A percentile compares a stretch with the other conserved stretches of the same genome.
phyloP scores from a whole-genome alignment of 768 basidiomycete genomes.

The Tulasnella sp. region DNA sequence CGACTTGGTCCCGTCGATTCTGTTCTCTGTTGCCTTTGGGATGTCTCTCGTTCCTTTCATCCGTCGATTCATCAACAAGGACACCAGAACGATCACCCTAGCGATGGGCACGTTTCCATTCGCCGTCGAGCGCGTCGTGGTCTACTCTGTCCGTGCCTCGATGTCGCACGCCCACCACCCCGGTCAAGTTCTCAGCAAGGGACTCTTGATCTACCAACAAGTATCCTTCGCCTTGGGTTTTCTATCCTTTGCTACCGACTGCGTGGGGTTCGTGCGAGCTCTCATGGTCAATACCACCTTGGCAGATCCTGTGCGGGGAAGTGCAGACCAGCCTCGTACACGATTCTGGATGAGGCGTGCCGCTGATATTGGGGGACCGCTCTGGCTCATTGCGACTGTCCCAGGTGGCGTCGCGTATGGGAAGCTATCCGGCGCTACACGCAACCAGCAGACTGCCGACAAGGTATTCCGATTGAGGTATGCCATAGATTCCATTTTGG shows the following conservation, averaged over 20 bases:
- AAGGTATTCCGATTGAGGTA: not conserved
- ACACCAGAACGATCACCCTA: constrained; percentile 27
- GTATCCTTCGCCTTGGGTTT: constrained; percentile 2
- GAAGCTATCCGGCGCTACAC: not conserved
- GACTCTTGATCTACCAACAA: not conserved
- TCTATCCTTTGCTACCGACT: not conserved
- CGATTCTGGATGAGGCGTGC: not conserved
- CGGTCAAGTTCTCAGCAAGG: not conserved
- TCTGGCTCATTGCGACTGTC: not conserved
- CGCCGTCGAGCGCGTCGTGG: constrained; percentile 25
- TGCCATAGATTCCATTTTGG: not conserved
- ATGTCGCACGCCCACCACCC: not conserved
- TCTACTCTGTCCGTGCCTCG: constrained; percentile 2
- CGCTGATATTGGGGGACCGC: not conserved
- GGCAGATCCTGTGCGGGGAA: not conserved
- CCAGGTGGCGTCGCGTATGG: not conserved
- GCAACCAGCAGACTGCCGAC: not conserved
- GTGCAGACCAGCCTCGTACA: not conserved
- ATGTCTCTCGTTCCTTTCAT: constrained; percentile 29
- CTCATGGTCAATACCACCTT: constrained; percentile 1
- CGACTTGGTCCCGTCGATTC: constrained; percentile 35
- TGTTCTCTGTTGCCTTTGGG: constrained; percentile 33
- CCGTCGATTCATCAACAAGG: constrained; percentile 28
- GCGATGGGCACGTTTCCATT: constrained; percentile 28
- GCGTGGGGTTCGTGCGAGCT: not conserved